Percentiles rank a stretch among this genome's conserved stretches.
phyloP scores from a whole-genome alignment of 2,329 filamentous ascomycete species.

The Colletotrichum lupini region DNA sequence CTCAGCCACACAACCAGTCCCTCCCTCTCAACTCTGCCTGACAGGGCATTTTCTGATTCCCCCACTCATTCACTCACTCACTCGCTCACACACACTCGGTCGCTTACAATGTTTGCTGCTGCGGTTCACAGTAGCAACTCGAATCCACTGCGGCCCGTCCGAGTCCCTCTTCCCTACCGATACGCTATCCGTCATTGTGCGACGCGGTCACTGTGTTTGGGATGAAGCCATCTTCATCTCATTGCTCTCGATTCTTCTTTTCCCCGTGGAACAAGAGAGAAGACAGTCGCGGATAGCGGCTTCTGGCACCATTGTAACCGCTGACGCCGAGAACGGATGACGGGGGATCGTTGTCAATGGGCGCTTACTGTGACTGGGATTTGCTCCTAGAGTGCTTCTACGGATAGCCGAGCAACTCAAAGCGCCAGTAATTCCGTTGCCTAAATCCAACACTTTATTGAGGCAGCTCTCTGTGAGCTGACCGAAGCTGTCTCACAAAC shows the following conservation, averaged over 20 bases:
- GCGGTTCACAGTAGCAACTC: not conserved
- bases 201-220: not conserved
- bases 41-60: slow-evolving; percentile 21
- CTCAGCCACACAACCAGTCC: slow-evolving; percentile 19
- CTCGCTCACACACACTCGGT: not conserved
- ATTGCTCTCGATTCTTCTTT: not conserved
- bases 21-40: slow-evolving; percentile 18
- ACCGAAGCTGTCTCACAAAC: not conserved
- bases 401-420: slow-evolving; percentile 15
- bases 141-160: slow-evolving; percentile 3
- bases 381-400: not conserved
- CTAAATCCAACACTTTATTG: not conserved
- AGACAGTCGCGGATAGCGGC: not conserved
- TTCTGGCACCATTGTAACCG: not conserved
- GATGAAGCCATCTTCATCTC: slow-evolving; percentile 17
- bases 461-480: not conserved
- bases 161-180: not conserved
- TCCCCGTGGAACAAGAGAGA: not conserved
- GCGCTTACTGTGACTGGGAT: not conserved
- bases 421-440: not conserved
- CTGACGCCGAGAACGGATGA: slow-evolving; percentile 9
- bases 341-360: not conserved
- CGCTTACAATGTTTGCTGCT: not conserved
- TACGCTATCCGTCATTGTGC: not conserved
- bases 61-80: not conserved